Evolutionary conservation across 2,329 filamentous ascomycete species (phyloP).

Genomic region (Trichothecium sympodiale): DNA sequence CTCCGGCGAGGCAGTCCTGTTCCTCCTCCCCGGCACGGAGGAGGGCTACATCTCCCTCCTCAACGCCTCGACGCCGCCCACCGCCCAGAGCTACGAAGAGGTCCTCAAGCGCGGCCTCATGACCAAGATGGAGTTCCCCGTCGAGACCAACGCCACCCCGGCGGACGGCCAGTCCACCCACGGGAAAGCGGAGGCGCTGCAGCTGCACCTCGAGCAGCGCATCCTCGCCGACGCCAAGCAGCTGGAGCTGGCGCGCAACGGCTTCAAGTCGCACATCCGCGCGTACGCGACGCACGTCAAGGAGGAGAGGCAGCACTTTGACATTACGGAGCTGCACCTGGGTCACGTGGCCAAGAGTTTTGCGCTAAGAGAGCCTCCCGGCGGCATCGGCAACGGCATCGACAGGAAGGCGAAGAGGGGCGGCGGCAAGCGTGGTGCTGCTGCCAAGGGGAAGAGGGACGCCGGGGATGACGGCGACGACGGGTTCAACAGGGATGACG

Average conservation of each 20-base stretch:
- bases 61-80: constrained; percentile 35
- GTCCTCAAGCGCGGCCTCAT: constrained; percentile 56
- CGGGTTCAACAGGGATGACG: constrained; percentile 26
- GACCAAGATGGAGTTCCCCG: constrained; percentile 51
- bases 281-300: constrained; percentile 92
- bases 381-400: constrained; percentile 59
- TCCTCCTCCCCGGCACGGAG: constrained; percentile 82
- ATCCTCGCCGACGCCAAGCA: constrained; percentile 51
- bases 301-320: constrained; percentile 75
- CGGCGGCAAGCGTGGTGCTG: constrained; percentile 19
- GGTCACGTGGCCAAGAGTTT: constrained; percentile 94
- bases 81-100: constrained; percentile 39
- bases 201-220: constrained; percentile 49
- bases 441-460: constrained; percentile 3
- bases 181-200: constrained; percentile 43
- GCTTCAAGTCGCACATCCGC: constrained; percentile 83
- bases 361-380: constrained; percentile 77
- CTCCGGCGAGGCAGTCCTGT: constrained; percentile 76
- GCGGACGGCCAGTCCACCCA: constrained; percentile 32
- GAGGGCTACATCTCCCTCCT: constrained; percentile 80
- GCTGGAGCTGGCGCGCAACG: constrained; percentile 71
- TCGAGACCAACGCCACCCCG: constrained; percentile 50
- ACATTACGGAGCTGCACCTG: constrained; percentile 82
- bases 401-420: constrained; percentile 33
- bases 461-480: constrained; percentile 10